Evolutionary conservation across 306 rosid species (phyloP).

Genomic region (Lathyrus oleraceus): DNA sequence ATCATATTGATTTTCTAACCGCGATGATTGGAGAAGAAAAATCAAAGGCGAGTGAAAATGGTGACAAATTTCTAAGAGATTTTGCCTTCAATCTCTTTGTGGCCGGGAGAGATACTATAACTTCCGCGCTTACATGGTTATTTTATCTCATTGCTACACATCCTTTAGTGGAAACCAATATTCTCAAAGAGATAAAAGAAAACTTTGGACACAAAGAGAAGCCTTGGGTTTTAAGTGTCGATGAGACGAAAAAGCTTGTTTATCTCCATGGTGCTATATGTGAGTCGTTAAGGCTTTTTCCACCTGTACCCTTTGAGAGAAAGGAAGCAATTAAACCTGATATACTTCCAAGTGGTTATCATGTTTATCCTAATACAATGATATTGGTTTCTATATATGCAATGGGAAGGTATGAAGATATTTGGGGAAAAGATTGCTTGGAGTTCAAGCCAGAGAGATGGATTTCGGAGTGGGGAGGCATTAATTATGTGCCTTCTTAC

Average conservation of each 20-base stretch:
- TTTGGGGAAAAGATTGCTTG: conserved; percentile 56
- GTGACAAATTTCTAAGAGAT: conserved; percentile 33
- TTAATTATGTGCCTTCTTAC: conserved; percentile 46
- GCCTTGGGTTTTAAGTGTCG: not conserved
- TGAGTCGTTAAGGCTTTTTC: conserved; percentile 54
- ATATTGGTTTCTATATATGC: conserved; percentile 42
- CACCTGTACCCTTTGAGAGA: conserved; percentile 45
- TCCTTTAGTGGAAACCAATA: conserved; percentile 43
- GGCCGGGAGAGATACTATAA: conserved; percentile 14
- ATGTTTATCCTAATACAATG: not conserved
- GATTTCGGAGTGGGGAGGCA: conserved; percentile 42
- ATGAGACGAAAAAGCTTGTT: conserved; percentile 39
- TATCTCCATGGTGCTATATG: conserved; percentile 54
- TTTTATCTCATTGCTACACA: conserved; percentile 38
- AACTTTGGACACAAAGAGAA: not conserved
- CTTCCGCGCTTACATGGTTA: conserved; percentile 29
- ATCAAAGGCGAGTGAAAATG: not conserved
- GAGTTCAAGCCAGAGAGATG: conserved; percentile 75
- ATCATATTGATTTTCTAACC: conserved; percentile 40
- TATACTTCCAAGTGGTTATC: conserved; percentile 58
- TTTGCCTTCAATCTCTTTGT: conserved; percentile 18
- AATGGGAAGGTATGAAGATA: conserved; percentile 51
- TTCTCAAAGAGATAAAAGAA: conserved; percentile 43
- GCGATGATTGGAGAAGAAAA: conserved; percentile 21
- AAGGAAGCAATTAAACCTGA: conserved; percentile 33